These are phyloP conservation scores for Cryphonectria japonica DNA, from an alignment of 2,329 filamentous ascomycete species.

Conservation along the genomic window DNA sequence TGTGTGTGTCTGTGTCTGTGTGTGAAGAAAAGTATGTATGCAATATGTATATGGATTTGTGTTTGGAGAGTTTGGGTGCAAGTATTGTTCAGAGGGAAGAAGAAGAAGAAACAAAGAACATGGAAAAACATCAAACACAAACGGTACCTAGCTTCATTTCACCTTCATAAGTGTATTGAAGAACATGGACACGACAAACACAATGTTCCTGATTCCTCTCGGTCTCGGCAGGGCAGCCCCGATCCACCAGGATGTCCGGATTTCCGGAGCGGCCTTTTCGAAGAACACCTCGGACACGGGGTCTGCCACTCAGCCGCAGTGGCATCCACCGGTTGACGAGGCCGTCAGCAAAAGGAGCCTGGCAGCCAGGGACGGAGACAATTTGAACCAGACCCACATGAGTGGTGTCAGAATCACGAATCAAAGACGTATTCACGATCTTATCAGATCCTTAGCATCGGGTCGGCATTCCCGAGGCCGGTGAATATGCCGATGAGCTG, in stretches of 20 bases:
- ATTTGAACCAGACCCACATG: background rate
- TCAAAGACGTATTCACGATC: background rate
- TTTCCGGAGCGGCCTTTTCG: background rate
- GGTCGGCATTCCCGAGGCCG: slow-evolving; percentile 9
- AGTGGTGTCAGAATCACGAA: background rate
- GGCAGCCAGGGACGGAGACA: background rate
- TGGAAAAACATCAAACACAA: background rate
- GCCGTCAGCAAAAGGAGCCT: background rate
- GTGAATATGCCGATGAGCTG: background rate
- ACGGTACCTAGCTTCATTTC: background rate
- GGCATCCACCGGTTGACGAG: background rate
- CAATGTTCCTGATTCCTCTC: background rate
- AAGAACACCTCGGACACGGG: background rate
- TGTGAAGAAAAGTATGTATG: background rate
- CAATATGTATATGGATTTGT: too few relatives aligned
- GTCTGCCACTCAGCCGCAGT: background rate
- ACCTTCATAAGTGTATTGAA: background rate
- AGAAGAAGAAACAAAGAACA: background rate
- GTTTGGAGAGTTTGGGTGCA: background rate
- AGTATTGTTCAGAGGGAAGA: background rate
- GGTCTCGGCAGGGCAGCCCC: background rate
- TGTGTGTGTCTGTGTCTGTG: background rate
- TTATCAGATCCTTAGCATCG: slow-evolving; percentile 18
- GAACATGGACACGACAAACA: background rate
- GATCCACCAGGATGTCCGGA: background rate